These are phyloP conservation scores for Bretziella fagacearum DNA, from an alignment of 2,329 filamentous ascomycete species.

Conservation along the genomic window DNA sequence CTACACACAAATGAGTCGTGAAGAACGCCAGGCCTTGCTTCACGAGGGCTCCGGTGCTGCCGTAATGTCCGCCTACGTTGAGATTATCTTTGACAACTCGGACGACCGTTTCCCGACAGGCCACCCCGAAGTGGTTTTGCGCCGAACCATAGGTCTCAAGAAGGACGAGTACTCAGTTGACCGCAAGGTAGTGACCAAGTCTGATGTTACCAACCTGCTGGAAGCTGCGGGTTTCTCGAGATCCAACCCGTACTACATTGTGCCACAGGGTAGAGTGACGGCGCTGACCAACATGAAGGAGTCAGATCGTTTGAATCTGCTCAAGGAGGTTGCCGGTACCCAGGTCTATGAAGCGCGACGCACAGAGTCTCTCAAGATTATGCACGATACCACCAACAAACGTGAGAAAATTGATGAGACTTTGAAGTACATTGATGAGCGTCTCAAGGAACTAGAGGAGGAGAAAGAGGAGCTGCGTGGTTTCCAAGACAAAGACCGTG, in stretches of 20 bases:
- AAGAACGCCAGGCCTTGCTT: conserved; percentile 89
- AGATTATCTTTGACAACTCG: conserved; percentile 96
- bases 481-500: conserved; percentile 88
- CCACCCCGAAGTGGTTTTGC: conserved; percentile 75
- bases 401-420: conserved; percentile 86
- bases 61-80: conserved; percentile 98
- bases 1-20: conserved; percentile 87
- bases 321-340: conserved; percentile 97
- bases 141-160: conserved; percentile 89
- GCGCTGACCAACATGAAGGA: conserved; percentile 98
- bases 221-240: conserved; percentile 93
- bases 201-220: conserved; percentile 85
- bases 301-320: conserved; percentile 65
- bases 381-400: conserved; percentile 92
- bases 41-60: conserved; percentile 96
- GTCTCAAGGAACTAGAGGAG: conserved; percentile 77
- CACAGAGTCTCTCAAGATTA: conserved; percentile 85
- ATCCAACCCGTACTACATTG: conserved; percentile 98
- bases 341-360: conserved; percentile 91
- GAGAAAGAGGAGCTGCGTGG: conserved; percentile 91
- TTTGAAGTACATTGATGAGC: conserved; percentile 78
- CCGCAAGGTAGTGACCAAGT: conserved; percentile 87
- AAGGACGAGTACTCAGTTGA: conserved; percentile 98
- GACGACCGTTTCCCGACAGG: conserved; percentile 91
- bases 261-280: conserved; percentile 91